Evolutionary conservation across 441 rosid genomes (phyloP).

Genomic region (Adansonia grandidieri): DNA sequence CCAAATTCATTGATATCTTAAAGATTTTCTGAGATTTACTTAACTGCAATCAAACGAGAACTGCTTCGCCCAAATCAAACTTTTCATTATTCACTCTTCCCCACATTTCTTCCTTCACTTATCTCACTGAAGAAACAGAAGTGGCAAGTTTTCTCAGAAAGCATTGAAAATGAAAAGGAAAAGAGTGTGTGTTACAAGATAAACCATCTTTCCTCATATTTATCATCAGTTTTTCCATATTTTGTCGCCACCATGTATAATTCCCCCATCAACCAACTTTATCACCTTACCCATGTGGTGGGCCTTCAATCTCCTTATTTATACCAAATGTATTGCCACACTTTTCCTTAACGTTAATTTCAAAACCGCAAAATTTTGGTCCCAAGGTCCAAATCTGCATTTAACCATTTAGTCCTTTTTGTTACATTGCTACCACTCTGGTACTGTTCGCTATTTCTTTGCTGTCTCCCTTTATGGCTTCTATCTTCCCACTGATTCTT

Average conservation of each 20-base stretch:
- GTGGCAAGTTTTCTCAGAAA: constrained; percentile 25
- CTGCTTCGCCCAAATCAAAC: neutral
- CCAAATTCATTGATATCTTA: neutral
- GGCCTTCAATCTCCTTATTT: constrained; percentile 42
- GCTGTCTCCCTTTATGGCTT: constrained; percentile 33
- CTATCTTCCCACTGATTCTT: constrained; percentile 27
- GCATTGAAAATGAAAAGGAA: neutral
- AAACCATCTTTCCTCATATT: constrained; percentile 27
- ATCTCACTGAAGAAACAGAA: constrained; percentile 24
- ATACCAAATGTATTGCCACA: constrained; percentile 35
- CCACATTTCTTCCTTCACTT: constrained; percentile 6
- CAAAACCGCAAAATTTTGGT: constrained; percentile 18
- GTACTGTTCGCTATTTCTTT: neutral
- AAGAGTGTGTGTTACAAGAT: neutral
- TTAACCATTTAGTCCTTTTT: neutral
- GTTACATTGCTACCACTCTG: neutral
- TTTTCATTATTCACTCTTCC: neutral
- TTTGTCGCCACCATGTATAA: constrained; percentile 37
- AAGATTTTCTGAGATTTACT: neutral
- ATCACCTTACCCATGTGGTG: constrained; percentile 31
- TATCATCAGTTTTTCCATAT: constrained; percentile 7
- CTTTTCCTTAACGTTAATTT: constrained; percentile 16
- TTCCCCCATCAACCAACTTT: constrained; percentile 42
- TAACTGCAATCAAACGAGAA: neutral
- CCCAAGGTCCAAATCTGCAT: constrained; percentile 8